Conservation (phyloP, 305 asterid species). For the Andrographis paniculata region DNA sequence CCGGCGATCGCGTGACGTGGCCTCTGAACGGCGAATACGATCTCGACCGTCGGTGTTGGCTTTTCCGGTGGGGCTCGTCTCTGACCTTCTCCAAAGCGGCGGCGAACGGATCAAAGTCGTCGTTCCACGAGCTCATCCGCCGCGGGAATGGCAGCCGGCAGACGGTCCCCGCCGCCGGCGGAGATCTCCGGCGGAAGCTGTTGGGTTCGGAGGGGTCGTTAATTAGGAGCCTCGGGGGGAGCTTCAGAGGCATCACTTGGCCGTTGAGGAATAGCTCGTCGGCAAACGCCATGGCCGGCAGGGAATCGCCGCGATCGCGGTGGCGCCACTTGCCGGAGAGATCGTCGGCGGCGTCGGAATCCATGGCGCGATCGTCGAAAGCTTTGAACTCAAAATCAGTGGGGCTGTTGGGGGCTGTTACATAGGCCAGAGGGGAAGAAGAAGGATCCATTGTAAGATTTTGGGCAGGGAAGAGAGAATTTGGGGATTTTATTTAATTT, state of each 20-base stretch:
- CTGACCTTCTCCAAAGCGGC: slow-evolving; percentile 68
- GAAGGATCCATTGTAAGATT: slow-evolving; percentile 19
- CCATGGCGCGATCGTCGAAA: slow-evolving; percentile 41
- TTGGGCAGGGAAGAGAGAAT: slow-evolving; percentile 33
- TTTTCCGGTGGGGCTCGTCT: slow-evolving; percentile 40
- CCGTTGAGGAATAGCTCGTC: slow-evolving; percentile 51
- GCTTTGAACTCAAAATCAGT: slow-evolving; percentile 47
- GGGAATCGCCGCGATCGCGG: slow-evolving; percentile 33
- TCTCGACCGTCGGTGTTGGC: slow-evolving; percentile 43
- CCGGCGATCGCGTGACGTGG: slow-evolving; percentile 20
- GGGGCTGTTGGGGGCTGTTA: slow-evolving; percentile 49
- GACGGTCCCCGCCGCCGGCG: slow-evolving; percentile 27
- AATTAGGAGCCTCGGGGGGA: slow-evolving; percentile 61
- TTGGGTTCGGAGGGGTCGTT: slow-evolving; percentile 19
- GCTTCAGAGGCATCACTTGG: slow-evolving; percentile 66
- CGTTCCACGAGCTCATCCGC: slow-evolving; percentile 33
- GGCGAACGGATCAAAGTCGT: slow-evolving; percentile 56
- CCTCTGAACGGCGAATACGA: slow-evolving; percentile 53
- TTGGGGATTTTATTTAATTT: not conserved
- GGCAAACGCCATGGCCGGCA: slow-evolving; percentile 57
- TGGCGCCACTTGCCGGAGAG: not conserved
- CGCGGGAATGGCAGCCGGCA: slow-evolving; percentile 44
- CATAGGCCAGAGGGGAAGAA: slow-evolving; percentile 31
- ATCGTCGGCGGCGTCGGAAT: slow-evolving; percentile 12
- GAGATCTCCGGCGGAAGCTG: slow-evolving; percentile 24